Evolutionary conservation across 2,329 filamentous ascomycete species (phyloP).

Genomic region (Alternaria panax): DNA sequence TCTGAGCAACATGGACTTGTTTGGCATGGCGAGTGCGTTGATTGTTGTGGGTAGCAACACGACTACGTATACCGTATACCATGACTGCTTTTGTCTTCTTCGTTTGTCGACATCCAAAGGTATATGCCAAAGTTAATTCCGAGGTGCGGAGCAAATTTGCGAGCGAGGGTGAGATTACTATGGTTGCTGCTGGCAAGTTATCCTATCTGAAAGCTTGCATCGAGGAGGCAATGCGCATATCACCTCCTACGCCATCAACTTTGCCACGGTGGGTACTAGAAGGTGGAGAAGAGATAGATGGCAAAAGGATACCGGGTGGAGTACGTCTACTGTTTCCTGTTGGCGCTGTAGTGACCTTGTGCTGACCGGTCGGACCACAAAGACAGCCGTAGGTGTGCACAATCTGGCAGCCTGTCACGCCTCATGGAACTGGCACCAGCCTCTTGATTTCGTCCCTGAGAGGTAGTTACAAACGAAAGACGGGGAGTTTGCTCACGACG

Average conservation of each 20-base stretch:
- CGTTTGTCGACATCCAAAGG: background rate
- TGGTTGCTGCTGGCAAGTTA: slow-evolving; percentile 7
- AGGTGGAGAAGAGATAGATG: slow-evolving; percentile 8
- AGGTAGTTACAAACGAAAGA: slow-evolving; percentile 10
- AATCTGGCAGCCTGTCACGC: slow-evolving; percentile 6
- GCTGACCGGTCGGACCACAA: background rate
- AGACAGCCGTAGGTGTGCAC: slow-evolving; percentile 8
- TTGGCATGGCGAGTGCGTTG: slow-evolving; percentile 8
- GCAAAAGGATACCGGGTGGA: slow-evolving; percentile 6
- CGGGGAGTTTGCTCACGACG: slow-evolving; percentile 1
- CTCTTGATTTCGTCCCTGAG: slow-evolving; percentile 8
- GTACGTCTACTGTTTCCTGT: background rate
- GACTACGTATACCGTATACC: background rate
- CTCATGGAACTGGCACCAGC: slow-evolving; percentile 8
- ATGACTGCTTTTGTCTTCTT: slow-evolving; percentile 9
- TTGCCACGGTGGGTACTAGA: slow-evolving; percentile 8
- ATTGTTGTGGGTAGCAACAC: slow-evolving; percentile 9
- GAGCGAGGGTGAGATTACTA: slow-evolving; percentile 6
- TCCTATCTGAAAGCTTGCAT: slow-evolving; percentile 6
- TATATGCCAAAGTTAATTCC: background rate
- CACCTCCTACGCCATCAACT: slow-evolving; percentile 7
- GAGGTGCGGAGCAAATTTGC: slow-evolving; percentile 4
- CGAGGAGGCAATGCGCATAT: slow-evolving; percentile 4
- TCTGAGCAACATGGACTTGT: slow-evolving; percentile 3
- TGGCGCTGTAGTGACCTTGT: background rate